phyloP scores from a whole-genome alignment of 225 moss, liverwort and hornwort genomes.

The Rhytidiadelphus loreus region DNA sequence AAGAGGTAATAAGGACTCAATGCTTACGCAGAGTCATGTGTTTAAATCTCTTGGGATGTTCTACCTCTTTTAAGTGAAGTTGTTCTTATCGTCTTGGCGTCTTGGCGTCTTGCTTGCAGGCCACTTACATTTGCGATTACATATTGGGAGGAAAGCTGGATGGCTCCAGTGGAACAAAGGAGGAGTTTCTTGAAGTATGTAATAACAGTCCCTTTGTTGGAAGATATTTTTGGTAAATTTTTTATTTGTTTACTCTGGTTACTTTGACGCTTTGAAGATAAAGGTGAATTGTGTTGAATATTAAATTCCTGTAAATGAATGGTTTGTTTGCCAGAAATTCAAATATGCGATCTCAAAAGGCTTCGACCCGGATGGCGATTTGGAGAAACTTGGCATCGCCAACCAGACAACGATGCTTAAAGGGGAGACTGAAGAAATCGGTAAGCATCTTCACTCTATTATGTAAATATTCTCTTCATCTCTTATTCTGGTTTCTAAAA shows the following conservation, averaged over 20 bases:
- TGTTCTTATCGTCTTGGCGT: not conserved
- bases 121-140: slow-evolving; percentile 75
- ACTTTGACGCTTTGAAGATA: not conserved
- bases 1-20: slow-evolving; percentile 37
- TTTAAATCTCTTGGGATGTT: not conserved
- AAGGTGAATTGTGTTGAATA: not conserved
- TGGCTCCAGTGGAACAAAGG: slow-evolving; percentile 84
- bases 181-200: slow-evolving; percentile 68
- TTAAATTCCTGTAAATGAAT: not conserved
- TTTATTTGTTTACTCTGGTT: not conserved
- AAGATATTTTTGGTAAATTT: not conserved
- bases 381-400: slow-evolving; percentile 75
- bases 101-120: slow-evolving; percentile 23
- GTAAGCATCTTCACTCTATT: not conserved
- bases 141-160: slow-evolving; percentile 72
- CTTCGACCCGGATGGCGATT: slow-evolving; percentile 73
- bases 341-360: slow-evolving; percentile 52
- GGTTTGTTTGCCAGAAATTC: slow-evolving; percentile 50
- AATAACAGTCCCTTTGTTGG: not conserved
- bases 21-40: not conserved
- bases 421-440: slow-evolving; percentile 89
- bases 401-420: slow-evolving; percentile 99
- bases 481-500: not conserved
- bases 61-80: not conserved
- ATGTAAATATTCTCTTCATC: not conserved